Conservation (phyloP, 2,329 filamentous ascomycete species). For the Teratosphaeria pseudoeucalypti region DNA sequence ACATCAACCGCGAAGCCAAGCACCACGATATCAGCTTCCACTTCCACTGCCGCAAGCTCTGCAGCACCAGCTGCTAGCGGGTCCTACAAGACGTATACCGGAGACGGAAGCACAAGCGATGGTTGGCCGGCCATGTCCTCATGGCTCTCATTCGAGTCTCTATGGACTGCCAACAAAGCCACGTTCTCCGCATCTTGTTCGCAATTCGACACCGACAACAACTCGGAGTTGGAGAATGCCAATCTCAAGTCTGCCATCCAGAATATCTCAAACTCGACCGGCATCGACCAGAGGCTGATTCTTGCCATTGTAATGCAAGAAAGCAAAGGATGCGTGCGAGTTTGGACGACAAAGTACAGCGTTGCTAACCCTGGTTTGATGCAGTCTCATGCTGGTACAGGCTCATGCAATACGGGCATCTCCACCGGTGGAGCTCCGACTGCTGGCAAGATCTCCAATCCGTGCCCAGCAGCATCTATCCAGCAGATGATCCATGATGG, state of each 20-base stretch:
- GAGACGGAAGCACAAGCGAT: conserved; percentile 2
- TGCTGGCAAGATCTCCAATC: conserved; percentile 15
- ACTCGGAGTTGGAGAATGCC: conserved; percentile 28
- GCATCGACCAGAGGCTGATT: conserved; percentile 31
- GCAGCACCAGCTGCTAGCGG: conserved; percentile 3
- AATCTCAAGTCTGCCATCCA: conserved; percentile 29
- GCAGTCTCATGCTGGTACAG: conserved; percentile 33
- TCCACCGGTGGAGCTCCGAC: conserved; percentile 4
- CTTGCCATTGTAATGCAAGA: conserved; percentile 38
- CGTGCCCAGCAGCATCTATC: conserved; percentile 30
- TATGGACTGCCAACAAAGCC: conserved; percentile 24
- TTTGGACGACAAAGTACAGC: conserved; percentile 30
- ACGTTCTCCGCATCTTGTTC: conserved; percentile 29
- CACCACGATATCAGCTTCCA: not conserved
- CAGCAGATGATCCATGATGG: conserved; percentile 36
- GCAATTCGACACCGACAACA: conserved; percentile 24
- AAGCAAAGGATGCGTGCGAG: conserved; percentile 37
- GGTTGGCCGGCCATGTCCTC: conserved; percentile 28
- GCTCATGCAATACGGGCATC: conserved; percentile 25
- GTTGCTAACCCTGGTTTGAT: conserved; percentile 36
- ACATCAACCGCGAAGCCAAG: not conserved
- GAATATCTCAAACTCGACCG: conserved; percentile 17
- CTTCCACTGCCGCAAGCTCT: not conserved
- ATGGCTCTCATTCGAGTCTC: conserved; percentile 27
- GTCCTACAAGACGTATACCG: conserved; percentile 14